Evolutionary conservation across 2,329 filamentous ascomycete species (phyloP).

Genomic region (Beauveria sp.): DNA sequence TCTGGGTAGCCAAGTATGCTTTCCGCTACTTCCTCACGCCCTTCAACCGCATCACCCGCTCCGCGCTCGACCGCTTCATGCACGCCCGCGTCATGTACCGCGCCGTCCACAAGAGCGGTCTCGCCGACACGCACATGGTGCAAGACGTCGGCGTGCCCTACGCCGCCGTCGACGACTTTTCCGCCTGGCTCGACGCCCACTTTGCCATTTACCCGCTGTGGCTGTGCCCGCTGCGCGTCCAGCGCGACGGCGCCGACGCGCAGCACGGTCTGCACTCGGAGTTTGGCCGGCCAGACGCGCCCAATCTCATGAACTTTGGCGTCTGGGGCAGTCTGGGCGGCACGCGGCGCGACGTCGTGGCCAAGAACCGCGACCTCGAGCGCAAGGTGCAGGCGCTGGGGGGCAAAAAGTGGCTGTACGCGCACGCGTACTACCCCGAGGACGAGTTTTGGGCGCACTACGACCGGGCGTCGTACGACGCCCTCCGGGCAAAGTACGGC

Average conservation of each 20-base stretch:
- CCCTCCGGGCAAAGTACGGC: constrained; percentile 48
- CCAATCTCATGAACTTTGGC: constrained; percentile 52
- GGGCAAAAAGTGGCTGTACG: constrained; percentile 65
- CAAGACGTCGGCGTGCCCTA: constrained; percentile 54
- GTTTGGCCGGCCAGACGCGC: constrained; percentile 30
- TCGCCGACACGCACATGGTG: constrained; percentile 53
- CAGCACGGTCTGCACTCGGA: constrained; percentile 39
- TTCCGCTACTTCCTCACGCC: constrained; percentile 58
- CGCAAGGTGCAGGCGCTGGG: constrained; percentile 47
- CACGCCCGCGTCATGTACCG: constrained; percentile 59
- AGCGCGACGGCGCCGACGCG: constrained; percentile 32
- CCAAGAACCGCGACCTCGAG: constrained; percentile 53
- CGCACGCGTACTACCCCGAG: constrained; percentile 56
- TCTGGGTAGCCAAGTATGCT: constrained; percentile 56
- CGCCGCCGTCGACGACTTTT: constrained; percentile 33
- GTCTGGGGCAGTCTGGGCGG: constrained; percentile 47
- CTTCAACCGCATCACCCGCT: constrained; percentile 56
- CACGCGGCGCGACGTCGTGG: constrained; percentile 39
- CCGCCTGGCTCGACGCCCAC: constrained; percentile 37
- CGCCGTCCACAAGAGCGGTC: constrained; percentile 53
- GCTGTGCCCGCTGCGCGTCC: constrained; percentile 45
- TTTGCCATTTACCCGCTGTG: constrained; percentile 46
- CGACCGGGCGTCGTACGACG: constrained; percentile 51
- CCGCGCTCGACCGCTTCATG: constrained; percentile 53
- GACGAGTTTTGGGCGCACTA: constrained; percentile 62